phyloP scores from a whole-genome alignment of 2,329 filamentous ascomycete species.

The Penicillium sp. region DNA sequence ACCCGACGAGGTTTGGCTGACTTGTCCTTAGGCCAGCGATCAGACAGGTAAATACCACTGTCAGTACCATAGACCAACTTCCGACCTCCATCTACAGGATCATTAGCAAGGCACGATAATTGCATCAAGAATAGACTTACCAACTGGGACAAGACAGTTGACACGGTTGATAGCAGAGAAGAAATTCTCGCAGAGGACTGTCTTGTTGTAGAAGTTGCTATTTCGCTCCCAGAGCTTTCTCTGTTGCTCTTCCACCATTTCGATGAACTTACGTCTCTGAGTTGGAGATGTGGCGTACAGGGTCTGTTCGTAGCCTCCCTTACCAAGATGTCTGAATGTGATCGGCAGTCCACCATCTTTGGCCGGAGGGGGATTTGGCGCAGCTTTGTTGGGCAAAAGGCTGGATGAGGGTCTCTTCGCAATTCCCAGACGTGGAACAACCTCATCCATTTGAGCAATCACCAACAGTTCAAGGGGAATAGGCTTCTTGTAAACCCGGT shows the following conservation, averaged over 20 bases:
- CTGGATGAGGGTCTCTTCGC: conserved; percentile 87
- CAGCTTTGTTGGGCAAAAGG: conserved; percentile 65
- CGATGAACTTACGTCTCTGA: conserved; percentile 93
- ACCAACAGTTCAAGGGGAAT: conserved; percentile 91
- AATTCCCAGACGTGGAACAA: conserved; percentile 77
- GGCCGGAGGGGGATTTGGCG: conserved; percentile 49
- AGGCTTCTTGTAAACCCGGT: conserved; percentile 91
- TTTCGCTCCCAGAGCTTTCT: conserved; percentile 73
- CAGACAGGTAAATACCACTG: conserved; percentile 86
- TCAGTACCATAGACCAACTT: conserved; percentile 96
- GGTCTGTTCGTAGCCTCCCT: conserved; percentile 90
- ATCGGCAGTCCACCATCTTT: conserved; percentile 82
- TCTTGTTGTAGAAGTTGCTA: conserved; percentile 70
- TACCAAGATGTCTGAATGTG: conserved; percentile 93
- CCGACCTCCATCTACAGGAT: conserved; percentile 74
- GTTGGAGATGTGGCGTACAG: conserved; percentile 84
- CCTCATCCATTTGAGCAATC: conserved; percentile 96
- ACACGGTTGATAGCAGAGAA: conserved; percentile 87
- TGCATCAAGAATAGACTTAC: conserved; percentile 50
- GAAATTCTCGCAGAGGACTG: conserved; percentile 77
- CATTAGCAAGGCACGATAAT: conserved; percentile 14
- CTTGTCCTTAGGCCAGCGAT: conserved; percentile 83
- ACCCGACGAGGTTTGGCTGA: conserved; percentile 73
- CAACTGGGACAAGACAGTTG: conserved; percentile 91
- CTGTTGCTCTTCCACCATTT: conserved; percentile 90